phyloP scores from a whole-genome alignment of 164 flowering plant genomes.

The Buxus sempervirens region DNA sequence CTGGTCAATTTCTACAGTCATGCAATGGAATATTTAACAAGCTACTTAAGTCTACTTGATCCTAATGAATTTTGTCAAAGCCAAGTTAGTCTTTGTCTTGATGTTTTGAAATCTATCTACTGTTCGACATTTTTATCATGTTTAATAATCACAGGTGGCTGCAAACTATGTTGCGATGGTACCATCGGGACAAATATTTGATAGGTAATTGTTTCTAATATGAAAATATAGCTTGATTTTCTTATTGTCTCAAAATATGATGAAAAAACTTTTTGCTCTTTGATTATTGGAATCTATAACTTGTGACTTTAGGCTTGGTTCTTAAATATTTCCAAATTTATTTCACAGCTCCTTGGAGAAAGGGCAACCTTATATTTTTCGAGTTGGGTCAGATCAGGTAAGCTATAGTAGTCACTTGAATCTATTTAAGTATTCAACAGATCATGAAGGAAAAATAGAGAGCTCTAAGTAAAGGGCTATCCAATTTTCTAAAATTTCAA shows the following conservation, averaged over 20 bases:
- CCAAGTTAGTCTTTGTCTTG: neutral
- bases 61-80: neutral
- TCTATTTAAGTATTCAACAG: too few species aligned
- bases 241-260: neutral
- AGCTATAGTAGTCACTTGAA: constrained; percentile 1
- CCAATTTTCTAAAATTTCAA: too few species aligned
- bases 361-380: constrained; percentile 74
- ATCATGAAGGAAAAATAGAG: too few species aligned
- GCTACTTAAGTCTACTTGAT: neutral
- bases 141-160: constrained; percentile 60
- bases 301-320: neutral
- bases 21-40: neutral
- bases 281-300: neutral
- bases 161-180: constrained; percentile 99
- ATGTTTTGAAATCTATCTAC: neutral
- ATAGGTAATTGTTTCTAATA: constrained; percentile 48
- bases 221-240: neutral
- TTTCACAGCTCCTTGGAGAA: constrained; percentile 84
- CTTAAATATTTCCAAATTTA: constrained; percentile 8
- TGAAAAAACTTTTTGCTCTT: neutral
- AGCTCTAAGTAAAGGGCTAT: too few species aligned
- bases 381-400: constrained; percentile 96
- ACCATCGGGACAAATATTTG: constrained; percentile 96
- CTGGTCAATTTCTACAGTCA: neutral
- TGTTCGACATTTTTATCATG: neutral